A percentile compares a stretch with the other conserved stretches of the same genome.
phyloP scores from a whole-genome alignment of 2,329 filamentous ascomycete genomes.

The Talaromyces funiculosus region DNA sequence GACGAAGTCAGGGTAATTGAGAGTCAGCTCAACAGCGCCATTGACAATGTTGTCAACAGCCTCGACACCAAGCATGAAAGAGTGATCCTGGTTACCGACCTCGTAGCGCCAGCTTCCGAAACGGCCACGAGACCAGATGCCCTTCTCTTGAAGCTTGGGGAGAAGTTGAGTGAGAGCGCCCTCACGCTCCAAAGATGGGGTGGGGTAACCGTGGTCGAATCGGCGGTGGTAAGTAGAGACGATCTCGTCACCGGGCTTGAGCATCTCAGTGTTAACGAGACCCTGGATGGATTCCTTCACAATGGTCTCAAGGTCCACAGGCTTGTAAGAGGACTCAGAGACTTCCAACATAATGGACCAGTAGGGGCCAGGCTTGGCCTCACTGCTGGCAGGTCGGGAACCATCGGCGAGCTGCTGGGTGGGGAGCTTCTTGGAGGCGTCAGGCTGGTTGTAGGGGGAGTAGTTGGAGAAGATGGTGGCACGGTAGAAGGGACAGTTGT shows the following conservation, averaged over 20 bases:
- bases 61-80: conserved; percentile 94
- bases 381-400: conserved; percentile 66
- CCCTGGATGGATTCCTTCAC: conserved; percentile 91
- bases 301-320: conserved; percentile 77
- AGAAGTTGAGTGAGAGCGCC: conserved; percentile 88
- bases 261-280: conserved; percentile 96
- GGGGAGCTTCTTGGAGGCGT: conserved; percentile 72
- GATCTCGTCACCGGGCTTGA: conserved; percentile 84
- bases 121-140: conserved; percentile 90
- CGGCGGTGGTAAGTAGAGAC: conserved; percentile 96
- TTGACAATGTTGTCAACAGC: conserved; percentile 85
- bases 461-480: conserved; percentile 99
- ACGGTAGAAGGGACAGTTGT: conserved; percentile 98
- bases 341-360: conserved; percentile 99
- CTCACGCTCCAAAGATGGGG: conserved; percentile 89
- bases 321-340: conserved; percentile 92
- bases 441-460: conserved; percentile 95
- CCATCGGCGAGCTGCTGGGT: conserved; percentile 83
- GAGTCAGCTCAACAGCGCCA: conserved; percentile 81
- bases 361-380: conserved; percentile 84
- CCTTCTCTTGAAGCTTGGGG: conserved; percentile 83
- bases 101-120: conserved; percentile 99
- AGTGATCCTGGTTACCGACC: conserved; percentile 94
- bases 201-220: conserved; percentile 98
- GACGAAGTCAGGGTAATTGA: conserved; percentile 97